Evolutionary conservation across 169 alveolate species (phyloP).

Genomic region (Theileria annulata): DNA sequence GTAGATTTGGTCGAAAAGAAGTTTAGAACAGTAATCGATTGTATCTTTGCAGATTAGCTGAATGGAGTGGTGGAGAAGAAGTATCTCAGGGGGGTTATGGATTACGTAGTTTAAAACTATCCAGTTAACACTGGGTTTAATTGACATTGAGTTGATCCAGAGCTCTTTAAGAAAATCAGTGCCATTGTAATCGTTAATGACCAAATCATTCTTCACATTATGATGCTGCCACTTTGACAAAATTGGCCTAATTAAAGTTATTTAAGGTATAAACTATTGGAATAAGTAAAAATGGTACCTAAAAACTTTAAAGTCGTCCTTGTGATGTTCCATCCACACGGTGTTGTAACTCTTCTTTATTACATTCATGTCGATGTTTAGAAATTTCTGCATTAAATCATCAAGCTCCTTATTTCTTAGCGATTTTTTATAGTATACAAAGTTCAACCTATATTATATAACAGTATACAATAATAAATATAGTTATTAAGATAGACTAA

Average conservation of each 20-base stretch:
- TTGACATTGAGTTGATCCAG: conserved; percentile 63
- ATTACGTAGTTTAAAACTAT: conserved; percentile 74
- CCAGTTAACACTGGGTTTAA: conserved; percentile 72
- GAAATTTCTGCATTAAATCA: conserved; percentile 13
- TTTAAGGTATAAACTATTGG: neutral
- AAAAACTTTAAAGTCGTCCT: conserved; percentile 41
- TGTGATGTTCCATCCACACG: conserved; percentile 14
- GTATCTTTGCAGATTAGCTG: conserved; percentile 68
- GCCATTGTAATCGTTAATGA: conserved; percentile 10
- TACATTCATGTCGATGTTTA: conserved; percentile 33
- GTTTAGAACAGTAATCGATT: conserved; percentile 61
- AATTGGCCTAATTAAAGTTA: conserved; percentile 35
- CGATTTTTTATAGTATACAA: conserved; percentile 14
- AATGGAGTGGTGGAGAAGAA: conserved; percentile 69
- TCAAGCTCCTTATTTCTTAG: conserved; percentile 1
- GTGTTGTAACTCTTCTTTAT: conserved; percentile 37
- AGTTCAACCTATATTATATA: conserved; percentile 28
- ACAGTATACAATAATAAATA: neutral
- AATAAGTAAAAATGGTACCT: neutral
- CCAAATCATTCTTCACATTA: conserved; percentile 18
- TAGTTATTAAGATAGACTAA: neutral
- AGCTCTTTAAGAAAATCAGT: conserved; percentile 59
- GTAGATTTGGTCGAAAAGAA: conserved; percentile 74
- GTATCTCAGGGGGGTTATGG: conserved; percentile 72
- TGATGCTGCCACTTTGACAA: conserved; percentile 27